phyloP scores from a whole-genome alignment of 2,329 filamentous ascomycete genomes.

The Bipolaris victoriae region DNA sequence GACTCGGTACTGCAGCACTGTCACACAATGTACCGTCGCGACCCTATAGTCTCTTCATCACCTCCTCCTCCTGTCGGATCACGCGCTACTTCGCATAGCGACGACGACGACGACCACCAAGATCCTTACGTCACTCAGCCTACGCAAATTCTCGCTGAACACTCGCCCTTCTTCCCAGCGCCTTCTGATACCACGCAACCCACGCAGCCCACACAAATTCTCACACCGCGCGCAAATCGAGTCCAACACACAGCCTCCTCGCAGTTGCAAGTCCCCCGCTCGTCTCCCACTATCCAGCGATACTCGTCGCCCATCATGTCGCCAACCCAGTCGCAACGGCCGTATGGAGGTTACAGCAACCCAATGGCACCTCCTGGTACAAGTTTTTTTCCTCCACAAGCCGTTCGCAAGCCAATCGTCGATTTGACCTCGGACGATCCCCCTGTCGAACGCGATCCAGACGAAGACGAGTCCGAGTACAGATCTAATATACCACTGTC shows the following conservation, averaged over 20 bases:
- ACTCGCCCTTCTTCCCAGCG: slow-evolving; percentile 36
- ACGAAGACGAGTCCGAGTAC: slow-evolving; percentile 49
- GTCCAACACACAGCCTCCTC: slow-evolving; percentile 35
- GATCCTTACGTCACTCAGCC: slow-evolving; percentile 57
- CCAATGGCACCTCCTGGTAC: slow-evolving; percentile 82
- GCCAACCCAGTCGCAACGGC: slow-evolving; percentile 69
- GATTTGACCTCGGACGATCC: slow-evolving; percentile 55
- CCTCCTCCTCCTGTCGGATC: slow-evolving; percentile 28
- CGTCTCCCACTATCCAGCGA: slow-evolving; percentile 68
- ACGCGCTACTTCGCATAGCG: slow-evolving; percentile 45
- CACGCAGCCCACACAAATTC: slow-evolving; percentile 68
- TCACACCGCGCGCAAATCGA: slow-evolving; percentile 52
- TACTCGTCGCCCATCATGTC: slow-evolving; percentile 49
- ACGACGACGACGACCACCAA: slow-evolving; percentile 55
- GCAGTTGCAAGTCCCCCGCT: slow-evolving; percentile 82
- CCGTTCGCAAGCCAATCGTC: slow-evolving; percentile 50
- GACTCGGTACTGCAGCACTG: slow-evolving; percentile 1
- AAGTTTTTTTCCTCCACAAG: slow-evolving; percentile 59
- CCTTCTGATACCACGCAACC: slow-evolving; percentile 60
- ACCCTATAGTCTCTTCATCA: slow-evolving; percentile 45
- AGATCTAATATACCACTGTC: slow-evolving; percentile 66
- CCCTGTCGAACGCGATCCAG: slow-evolving; percentile 56
- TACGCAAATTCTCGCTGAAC: slow-evolving; percentile 36
- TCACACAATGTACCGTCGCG: slow-evolving; percentile 40
- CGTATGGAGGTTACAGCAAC: slow-evolving; percentile 63